phyloP scores from a whole-genome alignment of 345 rosid species.

The Rhodamnia rubescens region DNA sequence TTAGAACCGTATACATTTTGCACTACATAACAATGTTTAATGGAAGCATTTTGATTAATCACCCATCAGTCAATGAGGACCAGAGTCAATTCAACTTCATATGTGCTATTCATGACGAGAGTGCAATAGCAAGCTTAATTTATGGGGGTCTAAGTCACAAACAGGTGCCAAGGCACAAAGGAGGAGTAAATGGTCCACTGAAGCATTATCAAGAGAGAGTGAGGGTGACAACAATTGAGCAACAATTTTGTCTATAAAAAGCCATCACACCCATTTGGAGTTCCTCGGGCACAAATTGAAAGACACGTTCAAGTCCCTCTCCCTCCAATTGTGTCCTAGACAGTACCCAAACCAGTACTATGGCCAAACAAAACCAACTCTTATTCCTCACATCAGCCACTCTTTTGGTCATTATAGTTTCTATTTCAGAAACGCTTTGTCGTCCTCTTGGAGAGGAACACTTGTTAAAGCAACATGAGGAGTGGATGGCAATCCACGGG shows the following conservation, averaged over 20 bases:
- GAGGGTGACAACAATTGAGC: neutral
- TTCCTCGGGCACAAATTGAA: conserved; percentile 7
- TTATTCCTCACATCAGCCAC: neutral
- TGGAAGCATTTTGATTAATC: neutral
- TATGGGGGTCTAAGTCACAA: conserved; percentile 5
- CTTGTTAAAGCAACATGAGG: conserved; percentile 17
- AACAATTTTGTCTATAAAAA: neutral
- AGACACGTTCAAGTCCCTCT: neutral
- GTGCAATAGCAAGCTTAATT: neutral
- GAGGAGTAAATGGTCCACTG: neutral
- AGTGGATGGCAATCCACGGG: conserved; percentile 15
- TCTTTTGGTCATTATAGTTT: neutral
- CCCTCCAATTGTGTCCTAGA: neutral
- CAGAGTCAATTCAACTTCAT: neutral
- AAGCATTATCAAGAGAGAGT: neutral
- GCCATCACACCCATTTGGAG: neutral
- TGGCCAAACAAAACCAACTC: neutral
- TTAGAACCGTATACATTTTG: neutral
- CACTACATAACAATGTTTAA: neutral
- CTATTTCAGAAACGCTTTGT: neutral
- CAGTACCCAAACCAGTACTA: neutral
- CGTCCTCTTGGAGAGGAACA: conserved; percentile 11
- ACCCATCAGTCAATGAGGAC: neutral
- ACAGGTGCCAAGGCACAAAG: neutral
- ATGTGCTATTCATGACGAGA: conserved; percentile 6